These are phyloP conservation scores for Pyrenula massariospora DNA, from an alignment of 495 filamentous ascomycete genomes.

Conservation along the genomic window DNA sequence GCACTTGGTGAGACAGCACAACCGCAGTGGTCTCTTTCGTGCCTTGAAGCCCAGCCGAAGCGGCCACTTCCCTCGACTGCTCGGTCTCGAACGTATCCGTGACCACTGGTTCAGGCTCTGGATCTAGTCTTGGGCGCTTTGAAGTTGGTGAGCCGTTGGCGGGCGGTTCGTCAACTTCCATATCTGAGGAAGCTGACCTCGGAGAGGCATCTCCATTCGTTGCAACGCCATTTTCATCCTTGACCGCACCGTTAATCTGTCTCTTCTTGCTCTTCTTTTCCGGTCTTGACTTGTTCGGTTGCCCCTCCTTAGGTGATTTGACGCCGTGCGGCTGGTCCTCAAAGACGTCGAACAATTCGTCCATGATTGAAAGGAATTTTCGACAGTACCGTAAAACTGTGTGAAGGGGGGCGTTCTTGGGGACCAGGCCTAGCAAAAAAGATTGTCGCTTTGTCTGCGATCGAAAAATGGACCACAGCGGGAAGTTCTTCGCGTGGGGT, in stretches of 20 bases:
- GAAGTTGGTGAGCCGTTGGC: conserved; percentile 37
- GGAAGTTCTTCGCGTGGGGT: neutral
- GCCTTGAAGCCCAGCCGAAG: conserved; percentile 67
- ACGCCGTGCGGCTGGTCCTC: conserved; percentile 46
- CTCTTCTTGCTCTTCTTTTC: conserved; percentile 66
- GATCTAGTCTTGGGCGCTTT: conserved; percentile 68
- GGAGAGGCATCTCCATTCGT: conserved; percentile 12
- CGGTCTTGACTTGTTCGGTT: conserved; percentile 15
- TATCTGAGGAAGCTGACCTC: conserved; percentile 11
- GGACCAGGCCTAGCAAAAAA: neutral
- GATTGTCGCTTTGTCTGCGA: neutral
- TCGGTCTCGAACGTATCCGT: conserved; percentile 95
- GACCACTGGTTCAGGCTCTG: conserved; percentile 67
- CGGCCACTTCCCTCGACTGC: conserved; percentile 77
- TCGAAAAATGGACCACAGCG: neutral
- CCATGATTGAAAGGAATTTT: conserved; percentile 36
- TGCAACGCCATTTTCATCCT: conserved; percentile 30
- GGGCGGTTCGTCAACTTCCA: conserved; percentile 17
- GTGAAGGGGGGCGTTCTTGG: neutral
- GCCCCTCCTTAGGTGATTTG: neutral
- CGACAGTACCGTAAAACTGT: conserved; percentile 4
- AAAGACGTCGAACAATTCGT: conserved; percentile 79
- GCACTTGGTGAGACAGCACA: conserved; percentile 87
- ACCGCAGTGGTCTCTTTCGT: conserved; percentile 55
- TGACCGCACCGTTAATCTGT: conserved; percentile 66